These are phyloP conservation scores for Lecanicillium sp. DNA, from an alignment of 2,329 filamentous ascomycete genomes.

Conservation along the genomic window DNA sequence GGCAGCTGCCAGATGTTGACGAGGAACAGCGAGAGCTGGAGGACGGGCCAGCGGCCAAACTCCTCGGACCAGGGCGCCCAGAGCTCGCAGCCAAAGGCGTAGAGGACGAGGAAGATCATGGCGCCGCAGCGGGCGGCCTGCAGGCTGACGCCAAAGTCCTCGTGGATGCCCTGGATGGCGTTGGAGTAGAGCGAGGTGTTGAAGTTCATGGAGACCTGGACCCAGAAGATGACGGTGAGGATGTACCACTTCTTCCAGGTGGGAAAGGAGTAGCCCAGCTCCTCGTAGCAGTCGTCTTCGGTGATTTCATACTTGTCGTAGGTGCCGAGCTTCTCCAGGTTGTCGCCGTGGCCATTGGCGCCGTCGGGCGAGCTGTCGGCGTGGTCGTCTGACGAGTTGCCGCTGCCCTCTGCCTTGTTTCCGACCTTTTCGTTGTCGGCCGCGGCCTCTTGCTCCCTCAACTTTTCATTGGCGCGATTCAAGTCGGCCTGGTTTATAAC, in stretches of 20 bases:
- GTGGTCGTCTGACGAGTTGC: constrained; percentile 23
- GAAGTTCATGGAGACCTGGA: constrained; percentile 73
- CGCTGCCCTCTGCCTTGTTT: constrained; percentile 8
- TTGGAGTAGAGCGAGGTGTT: constrained; percentile 70
- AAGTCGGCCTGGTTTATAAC: constrained; percentile 28
- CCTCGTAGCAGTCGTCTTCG: constrained; percentile 54
- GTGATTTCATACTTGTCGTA: constrained; percentile 38
- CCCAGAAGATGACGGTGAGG: constrained; percentile 63
- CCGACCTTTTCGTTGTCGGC: constrained; percentile 4
- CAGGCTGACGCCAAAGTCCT: constrained; percentile 59
- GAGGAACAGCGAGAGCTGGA: constrained; percentile 65
- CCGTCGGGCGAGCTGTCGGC: constrained; percentile 9
- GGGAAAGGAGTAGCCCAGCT: constrained; percentile 57
- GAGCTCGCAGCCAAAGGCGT: constrained; percentile 80
- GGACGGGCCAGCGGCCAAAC: constrained; percentile 66
- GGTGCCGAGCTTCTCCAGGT: constrained; percentile 27
- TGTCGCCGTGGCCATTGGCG: constrained; percentile 7
- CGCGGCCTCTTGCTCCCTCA: constrained; percentile 17
- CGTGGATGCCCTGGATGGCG: constrained; percentile 54
- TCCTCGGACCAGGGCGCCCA: constrained; percentile 89
- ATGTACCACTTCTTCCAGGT: constrained; percentile 64
- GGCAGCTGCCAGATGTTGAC: constrained; percentile 74
- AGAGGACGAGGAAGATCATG: constrained; percentile 70
- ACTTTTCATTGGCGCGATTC: constrained; percentile 26
- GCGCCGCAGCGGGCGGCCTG: constrained; percentile 67